Percentiles rank a stretch among this genome's conserved stretches.
These are phyloP conservation scores for Trametes villosa DNA, from an alignment of 768 basidiomycete species.

Conservation along the genomic window DNA sequence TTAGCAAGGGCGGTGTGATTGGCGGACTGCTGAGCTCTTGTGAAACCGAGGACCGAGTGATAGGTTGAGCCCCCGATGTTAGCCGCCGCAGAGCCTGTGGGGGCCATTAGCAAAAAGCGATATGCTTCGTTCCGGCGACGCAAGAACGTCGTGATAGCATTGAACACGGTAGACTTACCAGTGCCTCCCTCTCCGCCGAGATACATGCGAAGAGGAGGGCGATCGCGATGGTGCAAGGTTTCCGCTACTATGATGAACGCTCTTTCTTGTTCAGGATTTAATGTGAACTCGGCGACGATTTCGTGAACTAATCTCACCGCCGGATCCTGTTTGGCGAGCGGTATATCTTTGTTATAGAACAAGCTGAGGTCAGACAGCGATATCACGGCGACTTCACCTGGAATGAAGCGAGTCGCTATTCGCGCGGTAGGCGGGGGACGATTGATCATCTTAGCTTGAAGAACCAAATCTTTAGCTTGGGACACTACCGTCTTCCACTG, in stretches of 20 bases:
- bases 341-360: background rate
- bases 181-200: conserved; percentile 24
- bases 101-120: conserved; percentile 28
- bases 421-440: too few species aligned
- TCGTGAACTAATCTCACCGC: background rate
- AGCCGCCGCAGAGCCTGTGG: conserved; percentile 25
- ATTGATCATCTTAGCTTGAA: too few species aligned
- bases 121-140: conserved; percentile 8
- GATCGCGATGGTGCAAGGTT: background rate
- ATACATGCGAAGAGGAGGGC: conserved; percentile 14
- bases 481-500: too few species aligned
- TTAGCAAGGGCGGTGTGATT: background rate
- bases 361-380: too few species aligned
- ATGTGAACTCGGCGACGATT: background rate
- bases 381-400: too few species aligned
- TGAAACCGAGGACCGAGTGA: conserved; percentile 12
- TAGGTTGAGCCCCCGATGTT: conserved; percentile 29
- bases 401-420: too few species aligned
- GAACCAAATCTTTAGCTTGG: too few species aligned
- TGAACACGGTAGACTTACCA: conserved; percentile 23
- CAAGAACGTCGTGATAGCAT: conserved; percentile 24
- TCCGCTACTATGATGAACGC: background rate
- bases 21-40: background rate
- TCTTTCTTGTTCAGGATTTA: background rate
- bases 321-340: background rate